phyloP scores from a whole-genome alignment of 495 filamentous ascomycete species.

The Tuber microsphaerosporum region DNA sequence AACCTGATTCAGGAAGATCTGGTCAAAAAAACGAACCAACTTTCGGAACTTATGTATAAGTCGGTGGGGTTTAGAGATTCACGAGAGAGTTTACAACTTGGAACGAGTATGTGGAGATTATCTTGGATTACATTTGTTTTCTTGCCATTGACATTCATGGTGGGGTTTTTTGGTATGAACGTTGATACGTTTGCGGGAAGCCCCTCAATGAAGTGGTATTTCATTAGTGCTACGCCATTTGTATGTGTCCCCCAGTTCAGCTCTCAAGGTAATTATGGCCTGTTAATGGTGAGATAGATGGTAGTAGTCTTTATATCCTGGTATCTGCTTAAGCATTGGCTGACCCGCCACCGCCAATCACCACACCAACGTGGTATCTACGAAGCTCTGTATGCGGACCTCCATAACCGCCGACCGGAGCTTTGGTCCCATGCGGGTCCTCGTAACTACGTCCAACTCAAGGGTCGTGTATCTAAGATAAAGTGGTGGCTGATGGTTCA shows the following conservation, averaged over 20 bases:
- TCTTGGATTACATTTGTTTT: conserved; percentile 53
- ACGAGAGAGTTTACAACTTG: conserved; percentile 49
- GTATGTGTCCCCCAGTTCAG: conserved; percentile 14
- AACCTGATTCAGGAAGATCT: conserved; percentile 49
- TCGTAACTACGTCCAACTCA: conserved; percentile 43
- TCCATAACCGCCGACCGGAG: conserved; percentile 45
- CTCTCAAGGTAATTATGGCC: neutral
- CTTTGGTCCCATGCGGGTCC: conserved; percentile 51
- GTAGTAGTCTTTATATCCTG: conserved; percentile 48
- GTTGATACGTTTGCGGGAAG: conserved; percentile 45
- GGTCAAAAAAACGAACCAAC: conserved; percentile 48
- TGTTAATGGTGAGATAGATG: conserved; percentile 16
- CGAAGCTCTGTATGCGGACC: conserved; percentile 48
- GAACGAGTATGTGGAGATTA: conserved; percentile 47
- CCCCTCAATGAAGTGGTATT: conserved; percentile 51
- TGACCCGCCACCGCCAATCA: conserved; percentile 45
- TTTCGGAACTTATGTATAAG: conserved; percentile 52
- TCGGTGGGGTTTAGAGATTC: conserved; percentile 52
- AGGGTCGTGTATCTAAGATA: conserved; percentile 37
- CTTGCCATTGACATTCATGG: conserved; percentile 51
- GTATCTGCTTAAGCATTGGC: conserved; percentile 50
- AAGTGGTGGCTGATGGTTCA: conserved; percentile 48
- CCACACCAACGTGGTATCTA: conserved; percentile 51
- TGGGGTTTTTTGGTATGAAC: conserved; percentile 53
- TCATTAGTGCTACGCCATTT: conserved; percentile 47